A percentile compares a stretch with the other conserved stretches of the same genome.
Evolutionary conservation across 1,284 basidiomycete genomes (phyloP).

Genomic region (Schizopora paradoxa): DNA sequence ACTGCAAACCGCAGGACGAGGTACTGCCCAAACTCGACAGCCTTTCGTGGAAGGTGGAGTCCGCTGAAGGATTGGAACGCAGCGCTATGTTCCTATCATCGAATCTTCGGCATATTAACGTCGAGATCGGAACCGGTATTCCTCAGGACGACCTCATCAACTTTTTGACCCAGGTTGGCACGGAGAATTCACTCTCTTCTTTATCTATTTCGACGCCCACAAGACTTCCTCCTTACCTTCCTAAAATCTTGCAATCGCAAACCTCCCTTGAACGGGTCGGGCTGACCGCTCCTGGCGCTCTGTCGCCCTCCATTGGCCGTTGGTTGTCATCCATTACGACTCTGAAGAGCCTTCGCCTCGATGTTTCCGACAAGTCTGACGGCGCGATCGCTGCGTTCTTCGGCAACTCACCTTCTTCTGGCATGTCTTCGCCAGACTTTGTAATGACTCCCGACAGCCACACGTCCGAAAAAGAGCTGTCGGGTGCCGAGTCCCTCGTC

Average conservation of each 20-base stretch:
- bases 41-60: conserved; percentile 67
- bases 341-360: conserved; percentile 59
- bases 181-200: conserved; percentile 51
- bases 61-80: conserved; percentile 55
- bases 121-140: conserved; percentile 55
- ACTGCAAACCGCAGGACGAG: conserved; percentile 52
- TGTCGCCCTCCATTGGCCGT: conserved; percentile 59
- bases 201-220: conserved; percentile 65
- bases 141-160: conserved; percentile 44
- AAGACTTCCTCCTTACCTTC: conserved; percentile 63
- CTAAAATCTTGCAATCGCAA: conserved; percentile 55
- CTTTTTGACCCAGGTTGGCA: conserved; percentile 58
- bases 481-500: conserved; percentile 46
- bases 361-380: conserved; percentile 59
- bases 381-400: conserved; percentile 74
- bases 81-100: conserved; percentile 59
- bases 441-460: conserved; percentile 64
- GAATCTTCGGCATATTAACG: conserved; percentile 48
- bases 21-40: conserved; percentile 64
- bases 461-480: no score
- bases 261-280: conserved; percentile 53
- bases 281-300: conserved; percentile 64
- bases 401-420: conserved; percentile 42
- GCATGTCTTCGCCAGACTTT: conserved; percentile 50
- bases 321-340: conserved; percentile 58